phyloP scores from a whole-genome alignment of 208 protist genomes.

The Trypanosoma cruzi region DNA sequence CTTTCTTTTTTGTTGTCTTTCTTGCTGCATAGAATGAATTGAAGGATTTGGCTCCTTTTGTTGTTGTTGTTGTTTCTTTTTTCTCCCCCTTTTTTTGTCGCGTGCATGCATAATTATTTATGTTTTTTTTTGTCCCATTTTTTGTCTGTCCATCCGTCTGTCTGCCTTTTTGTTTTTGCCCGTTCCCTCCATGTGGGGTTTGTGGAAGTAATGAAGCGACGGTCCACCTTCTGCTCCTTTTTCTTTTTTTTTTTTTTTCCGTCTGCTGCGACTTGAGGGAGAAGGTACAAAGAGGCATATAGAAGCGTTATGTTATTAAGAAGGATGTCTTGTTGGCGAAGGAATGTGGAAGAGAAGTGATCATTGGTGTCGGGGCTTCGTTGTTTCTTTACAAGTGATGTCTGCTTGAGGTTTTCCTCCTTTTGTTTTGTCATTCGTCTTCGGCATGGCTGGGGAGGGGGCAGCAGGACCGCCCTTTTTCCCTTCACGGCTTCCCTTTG shows the following conservation, averaged over 20 bases:
- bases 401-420: background rate
- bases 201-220: background rate
- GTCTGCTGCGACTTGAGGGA: background rate
- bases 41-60: background rate
- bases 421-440: background rate
- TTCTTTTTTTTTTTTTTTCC: slow-evolving; percentile 12
- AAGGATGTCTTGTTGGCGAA: background rate
- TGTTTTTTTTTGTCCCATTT: background rate
- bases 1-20: background rate
- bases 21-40: background rate
- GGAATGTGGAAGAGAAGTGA: no score
- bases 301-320: background rate
- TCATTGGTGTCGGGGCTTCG: no score
- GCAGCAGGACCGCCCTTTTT: background rate
- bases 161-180: slow-evolving; percentile 3
- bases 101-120: background rate
- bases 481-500: no score
- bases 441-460: no score
- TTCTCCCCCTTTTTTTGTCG: background rate
- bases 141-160: background rate
- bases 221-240: background rate
- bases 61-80: no score
- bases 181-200: no score
- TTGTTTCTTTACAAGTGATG: background rate
- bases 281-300: background rate